Percentiles rank a stretch among this genome's conserved stretches.
Evolutionary conservation across 2,329 filamentous ascomycete species (phyloP).

Genomic region (Cephalotrichum gorgonifer): DNA sequence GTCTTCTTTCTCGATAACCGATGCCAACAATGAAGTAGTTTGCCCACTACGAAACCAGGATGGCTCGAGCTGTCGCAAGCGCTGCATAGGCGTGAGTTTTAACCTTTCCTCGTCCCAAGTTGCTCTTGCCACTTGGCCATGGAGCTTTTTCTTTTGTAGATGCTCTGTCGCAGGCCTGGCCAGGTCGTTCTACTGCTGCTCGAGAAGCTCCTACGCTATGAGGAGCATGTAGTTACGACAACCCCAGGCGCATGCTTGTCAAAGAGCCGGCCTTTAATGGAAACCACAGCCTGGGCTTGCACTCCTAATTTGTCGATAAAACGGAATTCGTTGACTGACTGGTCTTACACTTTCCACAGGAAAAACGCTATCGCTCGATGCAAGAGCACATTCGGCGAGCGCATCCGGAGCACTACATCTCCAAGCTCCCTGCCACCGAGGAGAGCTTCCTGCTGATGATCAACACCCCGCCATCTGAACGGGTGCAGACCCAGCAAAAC

Average conservation of each 20-base stretch:
- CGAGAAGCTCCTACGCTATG: neutral
- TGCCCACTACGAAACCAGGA: constrained; percentile 94
- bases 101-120: neutral
- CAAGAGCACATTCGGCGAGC: constrained; percentile 98
- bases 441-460: constrained; percentile 98
- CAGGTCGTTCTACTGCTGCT: neutral
- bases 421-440: constrained; percentile 94
- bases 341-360: constrained; percentile 41
- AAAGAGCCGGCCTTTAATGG: neutral
- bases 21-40: constrained; percentile 91
- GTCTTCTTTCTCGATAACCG: constrained; percentile 83
- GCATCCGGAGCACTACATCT: constrained; percentile 93
- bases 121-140: neutral
- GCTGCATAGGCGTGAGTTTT: constrained; percentile 89
- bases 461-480: constrained; percentile 72
- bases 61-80: constrained; percentile 91
- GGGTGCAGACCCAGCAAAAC: constrained; percentile 29
- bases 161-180: neutral
- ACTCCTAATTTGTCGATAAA: neutral
- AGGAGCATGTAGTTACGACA: neutral
- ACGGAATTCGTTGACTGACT: neutral
- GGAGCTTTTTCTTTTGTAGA: neutral
- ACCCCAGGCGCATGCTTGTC: neutral
- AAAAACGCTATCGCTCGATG: constrained; percentile 96
- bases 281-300: neutral